Evolutionary conservation across 1,284 basidiomycete species (phyloP).

Genomic region (Pseudozyma tsukubaensis): DNA sequence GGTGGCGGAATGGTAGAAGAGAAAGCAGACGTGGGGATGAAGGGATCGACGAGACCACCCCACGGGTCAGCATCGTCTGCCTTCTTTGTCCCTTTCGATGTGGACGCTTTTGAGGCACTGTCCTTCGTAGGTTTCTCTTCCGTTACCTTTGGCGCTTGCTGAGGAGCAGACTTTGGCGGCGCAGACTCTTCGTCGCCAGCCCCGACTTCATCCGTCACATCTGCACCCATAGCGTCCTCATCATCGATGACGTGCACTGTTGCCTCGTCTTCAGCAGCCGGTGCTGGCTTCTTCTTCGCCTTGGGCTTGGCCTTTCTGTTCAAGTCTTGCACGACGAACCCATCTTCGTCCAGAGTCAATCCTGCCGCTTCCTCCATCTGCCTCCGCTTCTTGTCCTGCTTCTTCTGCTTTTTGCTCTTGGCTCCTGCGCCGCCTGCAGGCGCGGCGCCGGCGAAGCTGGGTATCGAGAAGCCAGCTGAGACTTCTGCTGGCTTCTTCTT

Average conservation of each 20-base stretch:
- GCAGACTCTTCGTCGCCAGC: slow-evolving; percentile 35
- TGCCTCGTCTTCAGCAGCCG: slow-evolving; percentile 2
- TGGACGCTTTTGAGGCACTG: background rate
- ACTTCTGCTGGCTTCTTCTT: slow-evolving; percentile 14
- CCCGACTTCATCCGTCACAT: slow-evolving; percentile 20
- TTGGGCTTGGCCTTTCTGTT: slow-evolving; percentile 30
- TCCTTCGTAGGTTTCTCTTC: background rate
- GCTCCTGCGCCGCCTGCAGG: slow-evolving; percentile 10
- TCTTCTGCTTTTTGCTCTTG: slow-evolving; percentile 61
- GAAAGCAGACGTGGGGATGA: slow-evolving; percentile 44
- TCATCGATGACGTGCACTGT: slow-evolving; percentile 32
- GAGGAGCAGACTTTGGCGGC: slow-evolving; percentile 1
- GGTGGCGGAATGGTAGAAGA: slow-evolving; percentile 28
- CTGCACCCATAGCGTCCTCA: slow-evolving; percentile 6
- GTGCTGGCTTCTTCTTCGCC: slow-evolving; percentile 7
- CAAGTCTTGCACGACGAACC: slow-evolving; percentile 48
- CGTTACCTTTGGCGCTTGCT: background rate
- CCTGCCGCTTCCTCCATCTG: slow-evolving; percentile 50
- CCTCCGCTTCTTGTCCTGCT: slow-evolving; percentile 51
- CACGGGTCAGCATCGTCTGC: slow-evolving; percentile 28
- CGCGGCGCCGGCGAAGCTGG: slow-evolving; percentile 13
- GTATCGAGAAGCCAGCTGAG: slow-evolving; percentile 47
- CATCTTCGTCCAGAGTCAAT: slow-evolving; percentile 35
- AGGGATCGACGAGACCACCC: slow-evolving; percentile 31
- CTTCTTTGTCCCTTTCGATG: background rate